Evolutionary conservation across 83 land plant genomes (phyloP), one percentile per base, ranked within the genome.

Genomic region (Diphasiastrum complanatum): DNA sequence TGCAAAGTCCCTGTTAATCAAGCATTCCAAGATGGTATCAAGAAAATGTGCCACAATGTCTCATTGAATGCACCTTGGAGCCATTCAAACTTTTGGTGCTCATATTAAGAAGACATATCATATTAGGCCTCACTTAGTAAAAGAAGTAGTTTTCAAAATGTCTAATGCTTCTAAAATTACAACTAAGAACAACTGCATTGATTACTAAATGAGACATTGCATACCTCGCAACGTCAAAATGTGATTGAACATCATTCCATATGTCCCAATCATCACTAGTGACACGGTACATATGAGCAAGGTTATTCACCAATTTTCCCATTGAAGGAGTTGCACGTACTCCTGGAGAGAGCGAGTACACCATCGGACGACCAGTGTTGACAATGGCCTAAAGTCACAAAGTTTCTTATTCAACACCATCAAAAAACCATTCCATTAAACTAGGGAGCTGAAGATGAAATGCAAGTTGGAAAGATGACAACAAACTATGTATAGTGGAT

Each of bases 251-350:
- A 75, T 89, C 84, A 25, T 43, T 47, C 99, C 96, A 89, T 31
- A 70, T 56, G 70, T 93, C 99, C 99, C 99, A 93, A 50, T 88
- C 92, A 82, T 93, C 99, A n/a, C 81, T 81, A 6, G 99, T 89
- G 38, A 93, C 71, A 49, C 99, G 69, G 47, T 93, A 93, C 91
- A 86, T 89, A 60, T 89, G 79, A 16, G 81, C 89, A 23, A 74
- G 26, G 11, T 61, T 29, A 64, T 54, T 64, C 14, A 85, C 78
- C 6, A 56, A 50, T 38, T 47, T 70, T 18, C 83, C 99, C 89
- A 93, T 85, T 5, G 61, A 58, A 8, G 81, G 83, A 30, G 85
- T 80, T 19, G 69, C 92, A 22, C 71, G 60, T 14, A 78, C 85
- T 61, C 96, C 99, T 40, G 99, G 99, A 46, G 99, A 93, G 37